Conservation (phyloP, 179 eudicot species). For the Dionaea muscipula region DNA sequence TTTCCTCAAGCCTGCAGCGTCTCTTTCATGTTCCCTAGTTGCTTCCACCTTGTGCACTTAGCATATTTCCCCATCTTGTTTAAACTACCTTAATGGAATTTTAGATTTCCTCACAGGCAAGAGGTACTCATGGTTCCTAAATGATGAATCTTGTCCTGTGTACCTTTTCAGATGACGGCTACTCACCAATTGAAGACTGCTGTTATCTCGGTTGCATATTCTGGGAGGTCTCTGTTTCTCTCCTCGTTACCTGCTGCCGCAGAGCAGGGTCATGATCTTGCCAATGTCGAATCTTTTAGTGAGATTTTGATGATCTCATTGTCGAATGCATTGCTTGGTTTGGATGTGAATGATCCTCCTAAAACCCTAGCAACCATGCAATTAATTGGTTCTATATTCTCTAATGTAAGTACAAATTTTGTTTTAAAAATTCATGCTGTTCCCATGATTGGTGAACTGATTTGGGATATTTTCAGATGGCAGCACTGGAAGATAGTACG, state of each 20-base stretch:
- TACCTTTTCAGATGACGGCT: conserved; percentile 70
- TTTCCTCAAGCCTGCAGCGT: background rate
- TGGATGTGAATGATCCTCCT: conserved; percentile 99
- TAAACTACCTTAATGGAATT: too few relatives aligned
- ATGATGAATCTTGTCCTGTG: conserved; percentile 3
- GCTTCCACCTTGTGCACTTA: background rate
- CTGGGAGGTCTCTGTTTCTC: conserved; percentile 70
- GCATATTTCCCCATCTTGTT: background rate
- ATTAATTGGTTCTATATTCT: conserved; percentile 86
- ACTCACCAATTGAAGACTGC: conserved; percentile 98
- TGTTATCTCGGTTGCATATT: conserved; percentile 77
- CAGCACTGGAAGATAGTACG: conserved; percentile 51
- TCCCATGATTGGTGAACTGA: background rate
- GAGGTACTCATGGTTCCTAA: background rate
- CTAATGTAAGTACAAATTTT: conserved; percentile 52
- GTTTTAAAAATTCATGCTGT: conserved; percentile 2
- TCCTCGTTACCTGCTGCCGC: conserved; percentile 37
- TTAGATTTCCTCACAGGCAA: too few relatives aligned
- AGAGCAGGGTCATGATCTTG: conserved; percentile 27
- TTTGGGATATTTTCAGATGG: conserved; percentile 44
- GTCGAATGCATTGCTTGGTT: conserved; percentile 87
- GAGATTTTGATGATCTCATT: conserved; percentile 77
- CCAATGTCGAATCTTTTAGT: conserved; percentile 33
- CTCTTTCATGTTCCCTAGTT: background rate
- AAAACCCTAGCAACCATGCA: conserved; percentile 97